These are phyloP conservation scores for Pseudonitzschia multiseries DNA, from an alignment of 108 stramenopile genomes.

Conservation along the genomic window DNA sequence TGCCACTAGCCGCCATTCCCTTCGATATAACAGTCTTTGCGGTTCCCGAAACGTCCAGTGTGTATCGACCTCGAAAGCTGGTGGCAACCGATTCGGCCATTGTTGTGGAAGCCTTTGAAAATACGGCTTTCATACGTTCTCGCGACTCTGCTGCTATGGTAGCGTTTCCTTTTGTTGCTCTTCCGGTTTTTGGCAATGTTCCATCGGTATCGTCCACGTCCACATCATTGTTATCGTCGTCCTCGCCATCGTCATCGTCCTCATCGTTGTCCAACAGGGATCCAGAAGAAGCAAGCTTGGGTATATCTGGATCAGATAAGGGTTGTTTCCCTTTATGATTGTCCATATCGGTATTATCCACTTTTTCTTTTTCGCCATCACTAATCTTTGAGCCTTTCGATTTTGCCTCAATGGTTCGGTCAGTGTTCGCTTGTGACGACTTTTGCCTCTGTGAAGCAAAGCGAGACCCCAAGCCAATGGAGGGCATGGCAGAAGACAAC, in stretches of 20 bases:
- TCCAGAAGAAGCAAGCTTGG: neutral
- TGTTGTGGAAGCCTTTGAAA: slow-evolving; percentile 26
- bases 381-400: neutral
- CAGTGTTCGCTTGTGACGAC: neutral
- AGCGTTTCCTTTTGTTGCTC: neutral
- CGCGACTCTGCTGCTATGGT: neutral
- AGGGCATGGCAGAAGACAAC: slow-evolving; percentile 5
- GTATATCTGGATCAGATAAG: neutral
- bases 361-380: neutral
- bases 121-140: slow-evolving; percentile 10
- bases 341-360: neutral
- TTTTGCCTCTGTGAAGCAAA: neutral
- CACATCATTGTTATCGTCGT: neutral
- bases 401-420: neutral
- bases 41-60: neutral
- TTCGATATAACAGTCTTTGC: neutral
- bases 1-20: slow-evolving; percentile 5
- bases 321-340: neutral
- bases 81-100: slow-evolving; percentile 40
- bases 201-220: neutral
- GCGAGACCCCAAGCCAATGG: slow-evolving; percentile 17
- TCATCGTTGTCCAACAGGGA: slow-evolving; percentile 8
- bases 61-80: slow-evolving; percentile 40
- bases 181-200: neutral
- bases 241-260: neutral